These are phyloP conservation scores for Raffaelea arxii DNA, from an alignment of 2,329 filamentous ascomycete genomes.

Conservation along the genomic window DNA sequence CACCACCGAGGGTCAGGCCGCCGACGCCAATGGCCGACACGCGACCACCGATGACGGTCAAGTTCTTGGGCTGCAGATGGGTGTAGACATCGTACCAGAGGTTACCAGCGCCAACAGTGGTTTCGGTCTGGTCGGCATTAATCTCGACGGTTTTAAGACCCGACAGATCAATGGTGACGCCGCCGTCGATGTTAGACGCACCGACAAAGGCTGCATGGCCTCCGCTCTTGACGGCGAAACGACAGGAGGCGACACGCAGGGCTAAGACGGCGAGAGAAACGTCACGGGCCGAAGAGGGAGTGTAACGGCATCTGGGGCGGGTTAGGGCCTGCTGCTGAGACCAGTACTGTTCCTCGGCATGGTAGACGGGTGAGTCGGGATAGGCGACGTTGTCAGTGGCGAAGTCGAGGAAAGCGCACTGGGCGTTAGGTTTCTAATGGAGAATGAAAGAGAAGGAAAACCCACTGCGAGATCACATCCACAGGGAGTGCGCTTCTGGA, in stretches of 20 bases:
- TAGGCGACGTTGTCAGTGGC: conserved; percentile 13
- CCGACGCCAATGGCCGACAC: conserved; percentile 37
- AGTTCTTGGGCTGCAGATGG: conserved; percentile 30
- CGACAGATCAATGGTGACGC: conserved; percentile 34
- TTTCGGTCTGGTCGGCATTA: conserved; percentile 9
- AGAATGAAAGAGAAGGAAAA: not conserved
- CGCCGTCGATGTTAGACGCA: conserved; percentile 28
- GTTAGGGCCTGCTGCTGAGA: conserved; percentile 17
- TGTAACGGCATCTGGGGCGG: conserved; percentile 11
- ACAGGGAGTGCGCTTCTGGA: no score
- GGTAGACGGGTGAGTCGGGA: conserved; percentile 15
- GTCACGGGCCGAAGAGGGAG: conserved; percentile 12
- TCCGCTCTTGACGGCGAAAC: conserved; percentile 37
- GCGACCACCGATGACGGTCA: conserved; percentile 32
- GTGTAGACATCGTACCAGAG: conserved; percentile 30
- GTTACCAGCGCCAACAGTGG: conserved; percentile 32
- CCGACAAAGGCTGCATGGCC: conserved; percentile 38
- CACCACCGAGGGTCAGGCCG: conserved; percentile 43
- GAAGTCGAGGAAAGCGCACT: not conserved
- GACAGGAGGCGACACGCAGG: conserved; percentile 12
- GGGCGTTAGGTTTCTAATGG: not conserved
- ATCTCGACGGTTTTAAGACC: conserved; percentile 28
- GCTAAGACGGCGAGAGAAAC: conserved; percentile 18
- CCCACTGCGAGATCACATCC: conserved; percentile 3
- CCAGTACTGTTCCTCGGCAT: conserved; percentile 20